Percentiles rank a stretch among this genome's conserved stretches.
Conservation (phyloP, 495 filamentous ascomycete genomes). For the Penicillium waksmanii region DNA sequence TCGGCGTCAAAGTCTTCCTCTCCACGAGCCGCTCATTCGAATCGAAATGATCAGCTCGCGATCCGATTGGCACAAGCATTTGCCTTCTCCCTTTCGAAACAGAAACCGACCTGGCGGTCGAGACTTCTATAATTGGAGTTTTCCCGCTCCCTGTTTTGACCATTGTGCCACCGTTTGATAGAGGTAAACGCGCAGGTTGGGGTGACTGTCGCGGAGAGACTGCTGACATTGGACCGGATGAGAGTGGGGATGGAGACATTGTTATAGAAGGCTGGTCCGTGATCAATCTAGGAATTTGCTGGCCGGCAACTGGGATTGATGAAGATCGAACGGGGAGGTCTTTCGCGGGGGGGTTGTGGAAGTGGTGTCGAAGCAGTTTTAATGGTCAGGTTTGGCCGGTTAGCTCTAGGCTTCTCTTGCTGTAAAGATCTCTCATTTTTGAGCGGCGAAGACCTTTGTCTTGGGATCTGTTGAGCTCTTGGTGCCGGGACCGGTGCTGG, state of each 20-base stretch:
- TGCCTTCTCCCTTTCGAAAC: conserved; percentile 43
- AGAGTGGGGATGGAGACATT: conserved; percentile 23
- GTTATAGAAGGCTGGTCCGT: conserved; percentile 17
- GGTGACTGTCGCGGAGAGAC: conserved; percentile 11
- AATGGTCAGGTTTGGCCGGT: conserved; percentile 11
- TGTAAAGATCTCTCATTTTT: neutral
- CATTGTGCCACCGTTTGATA: conserved; percentile 7
- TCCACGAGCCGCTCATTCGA: conserved; percentile 34
- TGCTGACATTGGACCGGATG: conserved; percentile 14
- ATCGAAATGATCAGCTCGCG: conserved; percentile 28
- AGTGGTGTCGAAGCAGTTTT: conserved; percentile 7
- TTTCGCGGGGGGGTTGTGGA: conserved; percentile 1
- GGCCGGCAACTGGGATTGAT: neutral
- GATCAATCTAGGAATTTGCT: conserved; percentile 10
- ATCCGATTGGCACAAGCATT: conserved; percentile 41
- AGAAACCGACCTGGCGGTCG: conserved; percentile 46
- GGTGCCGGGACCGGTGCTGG: neutral
- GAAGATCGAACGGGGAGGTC: conserved; percentile 8
- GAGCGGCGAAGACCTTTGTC: neutral
- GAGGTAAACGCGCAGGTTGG: conserved; percentile 3
- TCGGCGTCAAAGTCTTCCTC: conserved; percentile 29
- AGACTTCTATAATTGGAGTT: conserved; percentile 40
- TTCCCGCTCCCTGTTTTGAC: conserved; percentile 3
- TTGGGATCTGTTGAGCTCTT: neutral
- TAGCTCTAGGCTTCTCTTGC: neutral